phyloP scores from a whole-genome alignment of 179 eudicot genomes.

The Patellifolia procumbens region DNA sequence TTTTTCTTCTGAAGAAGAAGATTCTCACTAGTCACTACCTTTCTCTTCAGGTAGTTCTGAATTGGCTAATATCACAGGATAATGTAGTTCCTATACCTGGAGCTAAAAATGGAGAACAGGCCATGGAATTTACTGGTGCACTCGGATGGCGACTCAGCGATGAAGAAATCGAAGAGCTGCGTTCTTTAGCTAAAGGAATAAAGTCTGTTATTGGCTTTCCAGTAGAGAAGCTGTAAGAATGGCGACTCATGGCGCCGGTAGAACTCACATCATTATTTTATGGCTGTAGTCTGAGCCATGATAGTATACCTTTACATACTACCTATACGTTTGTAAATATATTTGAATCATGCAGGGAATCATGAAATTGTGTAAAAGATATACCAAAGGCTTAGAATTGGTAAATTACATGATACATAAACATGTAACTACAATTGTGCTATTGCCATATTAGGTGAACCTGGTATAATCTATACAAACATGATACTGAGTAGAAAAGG shows the following conservation, averaged over 20 bases:
- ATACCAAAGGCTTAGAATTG: background rate
- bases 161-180: slow-evolving; percentile 72
- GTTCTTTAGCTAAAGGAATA: slow-evolving; percentile 65
- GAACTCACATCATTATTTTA: background rate
- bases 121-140: slow-evolving; percentile 80
- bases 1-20: background rate
- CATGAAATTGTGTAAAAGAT: background rate
- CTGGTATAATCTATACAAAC: no score
- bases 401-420: no score
- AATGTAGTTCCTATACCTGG: slow-evolving; percentile 95
- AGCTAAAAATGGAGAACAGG: slow-evolving; percentile 86
- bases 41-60: slow-evolving; percentile 64
- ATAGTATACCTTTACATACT: background rate
- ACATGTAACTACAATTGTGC: background rate
- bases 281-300: background rate
- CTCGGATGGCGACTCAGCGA: slow-evolving; percentile 69
- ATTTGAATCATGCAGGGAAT: background rate
- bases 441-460: no score
- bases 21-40: background rate
- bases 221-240: slow-evolving; percentile 60
- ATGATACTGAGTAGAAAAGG: no score
- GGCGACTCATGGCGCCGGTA: no score
- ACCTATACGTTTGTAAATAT: background rate
- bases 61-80: slow-evolving; percentile 85
- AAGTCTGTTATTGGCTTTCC: slow-evolving; percentile 76